Evolutionary conservation across 2,329 filamentous ascomycete genomes (phyloP).

Genomic region (Monosporascus ibericus): DNA sequence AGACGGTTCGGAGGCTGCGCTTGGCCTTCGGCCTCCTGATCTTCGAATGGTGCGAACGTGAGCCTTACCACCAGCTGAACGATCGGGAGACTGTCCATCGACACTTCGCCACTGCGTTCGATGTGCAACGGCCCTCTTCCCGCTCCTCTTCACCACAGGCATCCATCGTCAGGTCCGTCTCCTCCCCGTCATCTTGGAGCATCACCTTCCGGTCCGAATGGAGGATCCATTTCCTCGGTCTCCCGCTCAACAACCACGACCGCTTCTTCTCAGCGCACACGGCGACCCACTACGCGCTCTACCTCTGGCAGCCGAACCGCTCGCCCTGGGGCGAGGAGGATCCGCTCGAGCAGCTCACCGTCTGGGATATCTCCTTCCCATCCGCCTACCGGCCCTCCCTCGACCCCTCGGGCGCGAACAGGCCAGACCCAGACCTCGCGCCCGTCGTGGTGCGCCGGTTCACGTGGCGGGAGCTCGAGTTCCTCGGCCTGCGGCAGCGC

Average conservation of each 20-base stretch:
- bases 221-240: constrained; percentile 52
- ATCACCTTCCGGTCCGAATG: constrained; percentile 51
- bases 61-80: constrained; percentile 45
- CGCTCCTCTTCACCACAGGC: constrained; percentile 5
- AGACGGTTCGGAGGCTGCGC: constrained; percentile 48
- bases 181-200: constrained; percentile 28
- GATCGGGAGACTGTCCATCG: constrained; percentile 44
- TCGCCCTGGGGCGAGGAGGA: constrained; percentile 50
- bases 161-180: constrained; percentile 3
- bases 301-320: constrained; percentile 55
- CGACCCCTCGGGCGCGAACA: constrained; percentile 37
- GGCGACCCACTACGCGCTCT: constrained; percentile 53
- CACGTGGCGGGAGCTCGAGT: constrained; percentile 43
- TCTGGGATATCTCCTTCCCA: constrained; percentile 52
- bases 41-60: constrained; percentile 56
- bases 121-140: constrained; percentile 29
- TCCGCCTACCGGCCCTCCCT: constrained; percentile 44
- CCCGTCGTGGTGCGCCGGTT: constrained; percentile 44
- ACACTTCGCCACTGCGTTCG: constrained; percentile 55
- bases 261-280: constrained; percentile 60
- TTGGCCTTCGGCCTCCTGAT: constrained; percentile 49
- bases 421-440: constrained; percentile 24
- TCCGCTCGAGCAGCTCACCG: constrained; percentile 49
- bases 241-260: constrained; percentile 48
- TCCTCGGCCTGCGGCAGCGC: constrained; percentile 47